Evolutionary conservation across 306 rosid species (phyloP).

Genomic region (Amphicarpaea edgeworthii): DNA sequence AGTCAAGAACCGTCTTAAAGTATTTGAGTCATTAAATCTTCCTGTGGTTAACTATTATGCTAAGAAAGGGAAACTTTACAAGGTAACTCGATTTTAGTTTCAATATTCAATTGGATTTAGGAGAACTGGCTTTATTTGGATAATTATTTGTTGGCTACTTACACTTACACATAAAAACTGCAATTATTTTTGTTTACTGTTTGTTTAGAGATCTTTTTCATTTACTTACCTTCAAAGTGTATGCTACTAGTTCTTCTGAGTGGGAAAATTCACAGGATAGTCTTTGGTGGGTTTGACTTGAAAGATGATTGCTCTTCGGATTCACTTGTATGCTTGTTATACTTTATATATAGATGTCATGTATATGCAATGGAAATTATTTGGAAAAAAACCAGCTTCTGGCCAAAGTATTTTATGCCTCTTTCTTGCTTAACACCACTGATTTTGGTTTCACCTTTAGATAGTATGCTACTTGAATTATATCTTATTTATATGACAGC

Average conservation of each 20-base stretch:
- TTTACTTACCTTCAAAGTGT: conserved; percentile 19
- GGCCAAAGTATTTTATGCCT: neutral
- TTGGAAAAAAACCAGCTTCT: conserved; percentile 8
- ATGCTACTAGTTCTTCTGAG: conserved; percentile 26
- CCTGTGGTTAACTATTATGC: conserved; percentile 83
- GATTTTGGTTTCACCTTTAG: conserved; percentile 2
- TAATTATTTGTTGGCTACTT: too few species aligned
- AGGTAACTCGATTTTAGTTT: conserved; percentile 55
- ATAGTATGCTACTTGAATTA: conserved; percentile 3
- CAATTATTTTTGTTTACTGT: conserved; percentile 3
- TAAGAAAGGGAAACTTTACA: conserved; percentile 79
- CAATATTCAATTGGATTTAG: conserved; percentile 36
- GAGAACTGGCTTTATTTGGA: conserved; percentile 10
- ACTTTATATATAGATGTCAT: neutral
- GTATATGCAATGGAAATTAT: neutral
- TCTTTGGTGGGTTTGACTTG: conserved; percentile 29
- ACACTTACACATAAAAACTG: conserved; percentile 4
- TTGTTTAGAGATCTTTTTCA: conserved; percentile 27
- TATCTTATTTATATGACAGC: conserved; percentile 33
- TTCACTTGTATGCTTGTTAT: conserved; percentile 15
- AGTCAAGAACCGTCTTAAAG: conserved; percentile 84
- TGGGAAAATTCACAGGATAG: conserved; percentile 32
- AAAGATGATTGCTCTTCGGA: neutral
- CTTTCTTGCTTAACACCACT: neutral
- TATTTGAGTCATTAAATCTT: conserved; percentile 73